A percentile compares a stretch with the other conserved stretches of the same genome.
Evolutionary conservation across 1,284 basidiomycete genomes (phyloP).

Genomic region (Rhodotorula mucilaginosa): DNA sequence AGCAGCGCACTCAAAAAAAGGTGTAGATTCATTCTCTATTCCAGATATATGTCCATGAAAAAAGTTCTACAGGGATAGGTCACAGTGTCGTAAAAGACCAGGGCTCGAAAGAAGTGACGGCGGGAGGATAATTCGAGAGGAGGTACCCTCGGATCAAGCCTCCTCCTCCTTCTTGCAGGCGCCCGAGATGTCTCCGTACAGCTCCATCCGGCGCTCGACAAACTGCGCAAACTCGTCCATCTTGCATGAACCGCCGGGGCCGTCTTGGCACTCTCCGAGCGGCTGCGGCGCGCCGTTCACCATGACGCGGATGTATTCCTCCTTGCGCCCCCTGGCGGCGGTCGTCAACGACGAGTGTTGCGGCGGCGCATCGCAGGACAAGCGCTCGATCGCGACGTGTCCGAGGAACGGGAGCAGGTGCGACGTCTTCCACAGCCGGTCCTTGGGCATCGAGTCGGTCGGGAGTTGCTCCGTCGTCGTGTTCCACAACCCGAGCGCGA

Average conservation of each 20-base stretch:
- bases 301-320: conserved; percentile 49
- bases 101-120: too few relatives aligned
- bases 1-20: too few relatives aligned
- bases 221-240: conserved; percentile 48
- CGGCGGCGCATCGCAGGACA: conserved; percentile 42
- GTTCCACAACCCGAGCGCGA: conserved; percentile 53
- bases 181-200: conserved; percentile 41
- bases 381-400: conserved; percentile 52
- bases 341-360: background rate
- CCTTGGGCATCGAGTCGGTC: conserved; percentile 45
- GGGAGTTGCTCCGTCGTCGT: conserved; percentile 43
- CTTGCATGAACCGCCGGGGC: conserved; percentile 48
- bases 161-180: conserved; percentile 36
- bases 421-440: conserved; percentile 50
- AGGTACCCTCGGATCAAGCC: background rate
- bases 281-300: conserved; percentile 52
- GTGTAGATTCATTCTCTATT: too few relatives aligned
- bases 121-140: too few relatives aligned
- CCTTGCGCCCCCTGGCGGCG: conserved; percentile 8
- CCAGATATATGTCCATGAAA: too few relatives aligned
- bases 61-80: too few relatives aligned
- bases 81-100: too few relatives aligned
- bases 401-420: conserved; percentile 53
- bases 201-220: conserved; percentile 46
- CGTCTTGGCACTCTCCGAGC: conserved; percentile 50